Evolutionary conservation across 352 stramenopile genomes (phyloP), one percentile per base, ranked within the genome.

Genomic region (Globisporangium megalacanthum): DNA sequence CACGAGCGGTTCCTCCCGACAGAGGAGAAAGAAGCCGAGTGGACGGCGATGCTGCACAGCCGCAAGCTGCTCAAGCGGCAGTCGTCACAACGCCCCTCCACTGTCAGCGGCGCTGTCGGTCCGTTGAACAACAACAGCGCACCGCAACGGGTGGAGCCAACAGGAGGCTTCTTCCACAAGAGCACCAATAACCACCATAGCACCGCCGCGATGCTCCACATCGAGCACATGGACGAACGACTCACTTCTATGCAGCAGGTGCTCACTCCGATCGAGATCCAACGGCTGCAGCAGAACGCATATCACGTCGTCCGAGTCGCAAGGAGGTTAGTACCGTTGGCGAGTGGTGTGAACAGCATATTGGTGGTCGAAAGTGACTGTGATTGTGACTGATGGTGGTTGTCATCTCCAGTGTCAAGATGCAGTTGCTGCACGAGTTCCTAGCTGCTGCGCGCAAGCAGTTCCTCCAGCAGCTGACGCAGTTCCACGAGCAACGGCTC

Each of bases 161-260:
- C 25, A 29, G 25, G 25, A 29, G 25, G 25, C 25, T 29, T 29
- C 25, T 29, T 29, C 25, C 52, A 20, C 15, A 58, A 48, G 37
- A 62, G 29, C 31, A 59, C 29, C 17, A 44, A 44, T 15, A 41
- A 9, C 50, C 39, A 17, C 4, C 25, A 29, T 29, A 56, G 14
- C n/a, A n/a, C 17, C 55, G 36, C 48, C 9, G 69, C 73, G 1
- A 53, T 77, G 11, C 59, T 66, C 35, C 53, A 78, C 25, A 47
- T 89, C 5, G 72, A 69, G 35, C 66, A 75, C 49, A 84, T 91
- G 65, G 67, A 88, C 49, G 77, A 84, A 47, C 76, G 82, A 37
- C 60, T 91, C 35, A 72, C 68, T 15, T 79, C 50, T 9, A 89
- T 89, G 83, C 83, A 91, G 68, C 81, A 86, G 57, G 73, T 91